Conservation (phyloP, 176 grass and related monocot species). For the Phoenix dactylifera region DNA sequence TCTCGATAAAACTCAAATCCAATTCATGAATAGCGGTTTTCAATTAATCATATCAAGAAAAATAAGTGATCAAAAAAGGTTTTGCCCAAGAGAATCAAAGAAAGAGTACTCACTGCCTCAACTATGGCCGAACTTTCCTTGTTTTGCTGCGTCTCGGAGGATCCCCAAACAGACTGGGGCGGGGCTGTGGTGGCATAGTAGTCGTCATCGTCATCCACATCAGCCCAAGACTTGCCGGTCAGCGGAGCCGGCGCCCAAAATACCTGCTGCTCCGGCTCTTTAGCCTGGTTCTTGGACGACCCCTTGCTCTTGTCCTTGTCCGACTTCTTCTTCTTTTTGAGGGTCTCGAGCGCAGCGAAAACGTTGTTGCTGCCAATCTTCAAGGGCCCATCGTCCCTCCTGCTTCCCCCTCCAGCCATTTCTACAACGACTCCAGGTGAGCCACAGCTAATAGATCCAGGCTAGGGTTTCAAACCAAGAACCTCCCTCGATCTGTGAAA, state of each 20-base stretch:
- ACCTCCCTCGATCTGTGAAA: too few relatives aligned
- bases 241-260: constrained; percentile 11
- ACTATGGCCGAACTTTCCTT: not conserved
- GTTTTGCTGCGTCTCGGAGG: constrained; percentile 1
- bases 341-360: constrained; percentile 12
- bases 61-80: too few relatives aligned
- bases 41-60: too few relatives aligned
- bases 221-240: constrained; percentile 3
- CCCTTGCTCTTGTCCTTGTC: constrained; percentile 18
- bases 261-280: constrained; percentile 5
- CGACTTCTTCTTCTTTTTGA: constrained; percentile 21
- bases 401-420: constrained; percentile 9
- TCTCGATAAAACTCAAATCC: too few relatives aligned
- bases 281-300: constrained; percentile 7
- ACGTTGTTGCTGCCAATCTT: constrained; percentile 15
- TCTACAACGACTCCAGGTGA: too few relatives aligned
- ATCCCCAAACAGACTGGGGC: constrained; percentile 9
- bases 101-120: too few relatives aligned
- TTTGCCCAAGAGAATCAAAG: too few relatives aligned
- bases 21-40: too few relatives aligned
- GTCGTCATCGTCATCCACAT: constrained; percentile 10
- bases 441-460: too few relatives aligned
- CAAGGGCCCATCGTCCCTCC: constrained; percentile 13
- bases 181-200: constrained; percentile 13
- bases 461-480: too few relatives aligned